These are phyloP conservation scores for Candida namnaoensis DNA, from an alignment of 805 yeast genomes.

Conservation along the genomic window DNA sequence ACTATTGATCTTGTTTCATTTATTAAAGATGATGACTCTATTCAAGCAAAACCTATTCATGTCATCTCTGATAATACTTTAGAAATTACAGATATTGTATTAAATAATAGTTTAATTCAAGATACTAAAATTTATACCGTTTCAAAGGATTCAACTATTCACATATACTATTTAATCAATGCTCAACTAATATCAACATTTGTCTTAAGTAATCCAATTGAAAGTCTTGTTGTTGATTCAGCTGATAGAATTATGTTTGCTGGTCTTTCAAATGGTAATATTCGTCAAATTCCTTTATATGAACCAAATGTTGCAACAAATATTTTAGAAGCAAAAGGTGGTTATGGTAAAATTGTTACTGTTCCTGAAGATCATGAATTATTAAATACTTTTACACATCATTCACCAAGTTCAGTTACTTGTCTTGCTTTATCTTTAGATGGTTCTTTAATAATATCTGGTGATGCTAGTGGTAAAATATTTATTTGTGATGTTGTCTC, in stretches of 20 bases:
- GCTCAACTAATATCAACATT: constrained; percentile 54
- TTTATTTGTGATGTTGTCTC: constrained; percentile 62
- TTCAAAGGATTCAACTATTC: constrained; percentile 66
- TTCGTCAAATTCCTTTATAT: constrained; percentile 49
- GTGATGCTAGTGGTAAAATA: constrained; percentile 64
- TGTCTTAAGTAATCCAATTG: constrained; percentile 52
- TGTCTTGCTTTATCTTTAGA: constrained; percentile 58
- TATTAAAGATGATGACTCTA: constrained; percentile 20
- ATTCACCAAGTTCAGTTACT: constrained; percentile 34
- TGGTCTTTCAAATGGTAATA: constrained; percentile 58
- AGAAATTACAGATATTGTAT: constrained; percentile 37
- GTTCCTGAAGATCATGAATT: constrained; percentile 40
- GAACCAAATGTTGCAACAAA: constrained; percentile 17
- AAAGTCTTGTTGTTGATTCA: constrained; percentile 61
- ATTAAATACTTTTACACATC: constrained; percentile 43
- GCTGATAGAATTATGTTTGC: constrained; percentile 68
- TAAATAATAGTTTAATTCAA: constrained; percentile 40
- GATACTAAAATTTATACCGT: constrained; percentile 62
- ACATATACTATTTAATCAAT: constrained; percentile 50
- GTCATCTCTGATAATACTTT: constrained; percentile 48
- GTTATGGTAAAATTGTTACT: constrained; percentile 19
- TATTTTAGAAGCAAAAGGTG: constrained; percentile 18
- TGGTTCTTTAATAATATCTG: constrained; percentile 64
- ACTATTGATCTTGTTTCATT: constrained; percentile 45
- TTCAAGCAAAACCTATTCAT: constrained; percentile 43